phyloP scores from a whole-genome alignment of 208 protist genomes.

The Trypanosoma platydactyli region DNA sequence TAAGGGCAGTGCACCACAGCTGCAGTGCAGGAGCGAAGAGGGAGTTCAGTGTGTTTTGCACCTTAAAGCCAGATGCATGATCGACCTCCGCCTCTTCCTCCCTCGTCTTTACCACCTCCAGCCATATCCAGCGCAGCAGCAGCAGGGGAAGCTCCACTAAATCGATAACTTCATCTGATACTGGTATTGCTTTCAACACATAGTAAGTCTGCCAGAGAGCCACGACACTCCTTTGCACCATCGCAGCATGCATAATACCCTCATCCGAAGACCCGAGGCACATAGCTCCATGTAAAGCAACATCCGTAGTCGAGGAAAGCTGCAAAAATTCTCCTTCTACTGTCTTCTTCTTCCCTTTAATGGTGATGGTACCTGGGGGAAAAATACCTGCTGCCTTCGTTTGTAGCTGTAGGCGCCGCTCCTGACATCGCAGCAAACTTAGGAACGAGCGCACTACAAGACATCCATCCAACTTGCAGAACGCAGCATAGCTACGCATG shows the following conservation, averaged over 20 bases:
- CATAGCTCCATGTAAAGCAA: not conserved
- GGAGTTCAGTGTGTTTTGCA: slow-evolving; percentile 24
- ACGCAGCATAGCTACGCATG: slow-evolving; percentile 44
- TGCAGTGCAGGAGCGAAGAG: slow-evolving; percentile 53
- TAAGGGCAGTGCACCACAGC: slow-evolving; percentile 55
- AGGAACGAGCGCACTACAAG: slow-evolving; percentile 55
- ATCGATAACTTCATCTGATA: slow-evolving; percentile 58
- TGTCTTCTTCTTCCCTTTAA: not conserved
- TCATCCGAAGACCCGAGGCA: not conserved
- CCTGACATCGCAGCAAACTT: slow-evolving; percentile 25
- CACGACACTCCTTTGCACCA: slow-evolving; percentile 36
- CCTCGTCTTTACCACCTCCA: not conserved
- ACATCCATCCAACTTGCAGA: slow-evolving; percentile 60
- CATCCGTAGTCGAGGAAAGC: not conserved
- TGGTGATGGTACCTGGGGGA: not conserved
- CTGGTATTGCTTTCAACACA: slow-evolving; percentile 40
- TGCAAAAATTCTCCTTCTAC: not conserved
- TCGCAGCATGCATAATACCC: slow-evolving; percentile 11
- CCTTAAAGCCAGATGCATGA: not conserved
- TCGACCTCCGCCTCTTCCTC: not conserved
- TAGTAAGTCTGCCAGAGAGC: slow-evolving; percentile 64
- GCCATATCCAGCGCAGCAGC: slow-evolving; percentile 31
- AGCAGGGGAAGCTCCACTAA: slow-evolving; percentile 67
- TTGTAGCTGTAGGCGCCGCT: not conserved
- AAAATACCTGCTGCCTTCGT: not conserved